Evolutionary conservation across 1,284 basidiomycete species (phyloP), one percentile per base, ranked within the genome.

Genomic region (Mycena sp.): DNA sequence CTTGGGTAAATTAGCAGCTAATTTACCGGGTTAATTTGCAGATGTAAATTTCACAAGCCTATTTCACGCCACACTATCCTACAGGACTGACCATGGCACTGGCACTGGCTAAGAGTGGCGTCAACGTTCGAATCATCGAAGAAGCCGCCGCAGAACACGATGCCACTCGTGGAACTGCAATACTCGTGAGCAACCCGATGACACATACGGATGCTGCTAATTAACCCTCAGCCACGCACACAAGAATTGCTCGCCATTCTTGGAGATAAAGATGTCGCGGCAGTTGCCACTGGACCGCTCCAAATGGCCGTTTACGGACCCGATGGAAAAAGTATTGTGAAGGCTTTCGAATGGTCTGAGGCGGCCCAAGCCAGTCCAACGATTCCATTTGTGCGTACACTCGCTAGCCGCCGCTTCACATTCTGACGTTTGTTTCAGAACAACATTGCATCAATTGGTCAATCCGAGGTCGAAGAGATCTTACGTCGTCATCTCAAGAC

Each of bases 211-310:
- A 28, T 32, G 17, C n/a, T 19, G 11, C 25, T 5, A 2, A 23
- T 26, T n/a, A n/a, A n/a, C 37, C 12, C 2, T 6, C 16, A 53
- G 57, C 57, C 65, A 17, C 65, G 65, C 21, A 59, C 65, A 3
- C 48, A n/a, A 17, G 61, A 64, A n/a, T 6, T 61, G 5, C 61
- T 59, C 25, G 44, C 46, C 4, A 54, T 67, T 14, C 58, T 67
- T 25, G 65, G 65, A 5, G 41, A 38, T 4, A 23, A 40, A 1
- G 29, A 64, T 19, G 6, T 67, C 9, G 19, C 16, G 1, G 50
- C 43, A 5, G 28, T 48, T 0, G 60, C 60, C 4, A n/a, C n/a
- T n/a, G n/a, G n/a, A 4, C 55, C 62, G 9, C 56, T 63, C 9
- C 56, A 23, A 2, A 63, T 63, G 56, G 51, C 56, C 12, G 23